A percentile compares a stretch with the other conserved stretches of the same genome.
These are phyloP conservation scores for Canna indica DNA, from an alignment of 176 grass and related monocot species.

Conservation along the genomic window DNA sequence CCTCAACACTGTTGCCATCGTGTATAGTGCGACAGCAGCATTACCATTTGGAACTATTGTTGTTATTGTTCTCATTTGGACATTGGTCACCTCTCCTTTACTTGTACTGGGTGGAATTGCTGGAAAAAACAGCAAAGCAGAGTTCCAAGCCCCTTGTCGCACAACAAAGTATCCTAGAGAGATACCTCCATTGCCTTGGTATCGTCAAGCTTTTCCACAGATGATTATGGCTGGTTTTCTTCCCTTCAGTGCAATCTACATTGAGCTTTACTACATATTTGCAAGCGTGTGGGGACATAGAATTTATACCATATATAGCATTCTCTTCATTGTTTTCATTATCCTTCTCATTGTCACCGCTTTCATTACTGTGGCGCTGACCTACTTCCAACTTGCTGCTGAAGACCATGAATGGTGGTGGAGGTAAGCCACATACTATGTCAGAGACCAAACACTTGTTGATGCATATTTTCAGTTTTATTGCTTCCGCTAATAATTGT, in stretches of 20 bases:
- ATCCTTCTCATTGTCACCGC: not conserved
- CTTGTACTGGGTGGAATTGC: not conserved
- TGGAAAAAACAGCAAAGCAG: slow-evolving; percentile 4
- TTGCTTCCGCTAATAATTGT: too few relatives aligned
- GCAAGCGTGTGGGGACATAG: not conserved
- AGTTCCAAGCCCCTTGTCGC: not conserved
- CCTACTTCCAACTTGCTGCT: not conserved
- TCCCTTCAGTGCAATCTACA: slow-evolving; percentile 1
- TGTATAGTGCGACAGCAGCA: not conserved
- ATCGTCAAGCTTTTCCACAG: not conserved
- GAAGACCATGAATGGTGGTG: slow-evolving; percentile 1
- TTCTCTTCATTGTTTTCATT: not conserved
- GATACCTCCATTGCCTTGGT: not conserved
- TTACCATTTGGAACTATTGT: not conserved
- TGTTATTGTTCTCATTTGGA: slow-evolving; percentile 4
- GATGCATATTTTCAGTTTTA: too few relatives aligned
- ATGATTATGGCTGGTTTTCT: not conserved
- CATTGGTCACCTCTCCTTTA: not conserved
- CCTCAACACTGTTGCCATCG: not conserved
- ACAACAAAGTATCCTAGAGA: not conserved
- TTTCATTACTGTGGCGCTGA: slow-evolving; percentile 1
- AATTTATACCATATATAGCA: slow-evolving; percentile 3
- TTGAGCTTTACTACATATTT: slow-evolving; percentile 4
- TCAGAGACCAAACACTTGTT: not conserved
- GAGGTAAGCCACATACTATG: not conserved